phyloP scores from a whole-genome alignment of 352 stramenopile species.

The Pythium coloratum region DNA sequence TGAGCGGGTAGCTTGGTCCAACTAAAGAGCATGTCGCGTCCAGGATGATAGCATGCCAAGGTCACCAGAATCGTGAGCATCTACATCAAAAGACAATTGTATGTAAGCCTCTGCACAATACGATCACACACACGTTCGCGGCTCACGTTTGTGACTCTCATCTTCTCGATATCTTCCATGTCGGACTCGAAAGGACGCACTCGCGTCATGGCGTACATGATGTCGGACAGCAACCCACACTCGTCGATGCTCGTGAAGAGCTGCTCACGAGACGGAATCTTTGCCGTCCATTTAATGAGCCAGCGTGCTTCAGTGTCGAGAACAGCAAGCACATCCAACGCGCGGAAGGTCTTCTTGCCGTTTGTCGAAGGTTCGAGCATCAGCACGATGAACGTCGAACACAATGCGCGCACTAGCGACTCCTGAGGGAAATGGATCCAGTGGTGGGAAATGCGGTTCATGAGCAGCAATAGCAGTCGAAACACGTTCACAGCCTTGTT shows the following conservation, averaged over 20 bases:
- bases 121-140: no score
- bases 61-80: slow-evolving; percentile 6
- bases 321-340: slow-evolving; percentile 34
- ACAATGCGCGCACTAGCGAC: slow-evolving; percentile 38
- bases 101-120: no score
- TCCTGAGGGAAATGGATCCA: slow-evolving; percentile 64
- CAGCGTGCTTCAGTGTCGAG: slow-evolving; percentile 40
- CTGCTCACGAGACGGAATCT: slow-evolving; percentile 34
- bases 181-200: slow-evolving; percentile 30
- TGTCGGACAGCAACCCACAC: slow-evolving; percentile 25
- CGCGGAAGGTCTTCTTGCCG: slow-evolving; percentile 28
- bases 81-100: background rate
- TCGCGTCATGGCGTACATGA: slow-evolving; percentile 45
- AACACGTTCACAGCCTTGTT: slow-evolving; percentile 38
- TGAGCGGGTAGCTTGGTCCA: slow-evolving; percentile 22
- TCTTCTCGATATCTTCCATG: background rate
- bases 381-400: slow-evolving; percentile 48
- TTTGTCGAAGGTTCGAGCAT: slow-evolving; percentile 37
- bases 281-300: slow-evolving; percentile 52
- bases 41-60: background rate
- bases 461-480: slow-evolving; percentile 40
- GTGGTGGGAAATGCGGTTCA: slow-evolving; percentile 38
- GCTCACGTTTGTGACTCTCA: slow-evolving; percentile 3
- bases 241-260: slow-evolving; percentile 36
- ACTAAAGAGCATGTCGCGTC: slow-evolving; percentile 3